Percentiles rank a stretch among this genome's conserved stretches.
Conservation (phyloP, 345 rosid species). For the Psidium friedrichsthalianum region DNA sequence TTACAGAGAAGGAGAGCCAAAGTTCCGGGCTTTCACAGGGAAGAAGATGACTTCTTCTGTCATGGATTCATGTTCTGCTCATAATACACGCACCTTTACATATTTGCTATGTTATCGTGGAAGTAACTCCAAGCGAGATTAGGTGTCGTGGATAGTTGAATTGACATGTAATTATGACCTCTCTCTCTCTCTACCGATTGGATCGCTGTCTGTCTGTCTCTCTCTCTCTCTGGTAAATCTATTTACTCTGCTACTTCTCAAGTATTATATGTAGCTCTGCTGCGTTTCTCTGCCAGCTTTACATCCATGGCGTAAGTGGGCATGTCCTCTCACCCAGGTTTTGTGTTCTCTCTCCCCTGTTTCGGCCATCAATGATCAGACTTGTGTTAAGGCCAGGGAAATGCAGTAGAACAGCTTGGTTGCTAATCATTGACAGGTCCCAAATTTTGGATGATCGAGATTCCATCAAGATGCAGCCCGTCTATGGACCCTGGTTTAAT, state of each 20-base stretch:
- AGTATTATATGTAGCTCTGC: background rate
- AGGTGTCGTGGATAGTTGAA: background rate
- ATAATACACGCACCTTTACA: background rate
- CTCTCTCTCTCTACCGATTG: background rate
- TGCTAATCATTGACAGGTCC: too few species aligned
- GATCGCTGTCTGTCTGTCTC: too few species aligned
- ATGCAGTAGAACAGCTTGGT: background rate
- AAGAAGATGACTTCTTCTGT: slow-evolving; percentile 25
- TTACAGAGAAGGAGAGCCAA: slow-evolving; percentile 59
- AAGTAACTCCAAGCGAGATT: background rate
- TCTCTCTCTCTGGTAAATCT: background rate
- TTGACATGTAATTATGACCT: background rate
- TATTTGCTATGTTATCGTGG: background rate
- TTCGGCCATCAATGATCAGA: background rate
- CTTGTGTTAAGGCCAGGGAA: background rate
- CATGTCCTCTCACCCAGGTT: background rate
- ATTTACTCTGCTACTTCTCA: background rate
- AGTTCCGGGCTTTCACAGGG: slow-evolving; percentile 83
- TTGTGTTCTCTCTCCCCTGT: background rate
- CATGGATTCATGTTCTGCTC: background rate
- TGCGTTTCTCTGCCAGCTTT: background rate
- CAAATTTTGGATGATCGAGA: too few species aligned
- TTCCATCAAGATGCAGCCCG: too few species aligned
- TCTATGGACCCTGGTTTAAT: too few species aligned
- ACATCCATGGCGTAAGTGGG: background rate